Base-by-base conservation (phyloP, 306 rosid species). In the Glycyrrhiza uralensis region DNA sequence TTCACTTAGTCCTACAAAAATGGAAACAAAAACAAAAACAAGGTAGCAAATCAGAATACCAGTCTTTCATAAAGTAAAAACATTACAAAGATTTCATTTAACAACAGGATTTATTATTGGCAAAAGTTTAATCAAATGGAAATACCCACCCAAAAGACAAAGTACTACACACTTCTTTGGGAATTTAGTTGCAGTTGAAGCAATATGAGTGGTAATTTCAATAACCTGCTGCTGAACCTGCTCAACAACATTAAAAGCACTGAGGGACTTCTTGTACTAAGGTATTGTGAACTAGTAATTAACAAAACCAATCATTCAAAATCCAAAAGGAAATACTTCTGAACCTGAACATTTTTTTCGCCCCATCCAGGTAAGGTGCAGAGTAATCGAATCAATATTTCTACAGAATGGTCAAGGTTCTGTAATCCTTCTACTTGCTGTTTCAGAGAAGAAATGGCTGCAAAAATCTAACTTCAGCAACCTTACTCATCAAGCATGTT, bases 161-260 rank as follows among this genome's bases (percentile, higher is more conserved):
- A 92, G 96, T 35, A 95, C 96, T 1, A 88, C 88, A 46, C 99
- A 95, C 81, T 95, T 95, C 88, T 95, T 95, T 2, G 96, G 99
- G 81, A 92, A 88, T 61, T 90, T 95, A 47, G 80, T 76, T 6
- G 86, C 89, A 39, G 86, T 88, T 7, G 88, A 89, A 72, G 96
- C 93, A 78, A 92, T 83, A 76, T 82, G 79, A 58, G 89, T 86
- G 58, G 85, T 45, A 81, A 89, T 86, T 81, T 95, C 99, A 66
- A 95, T 85, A 76, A 86, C 95, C 85, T 91, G 99, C 80, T 95
- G 99, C 80, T 94, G 99, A 80, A 94, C 97, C 99, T 94, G 92
- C 83, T 49, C 71, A 66, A 28, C 55, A 55, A 78, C 60, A 69
- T 50, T 20, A 46, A 65, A 78, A 22, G 54, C 65, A 50, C 46